Evolutionary conservation across 169 alveolate genomes (phyloP).

Genomic region (Perkinsus chesapeaki): DNA sequence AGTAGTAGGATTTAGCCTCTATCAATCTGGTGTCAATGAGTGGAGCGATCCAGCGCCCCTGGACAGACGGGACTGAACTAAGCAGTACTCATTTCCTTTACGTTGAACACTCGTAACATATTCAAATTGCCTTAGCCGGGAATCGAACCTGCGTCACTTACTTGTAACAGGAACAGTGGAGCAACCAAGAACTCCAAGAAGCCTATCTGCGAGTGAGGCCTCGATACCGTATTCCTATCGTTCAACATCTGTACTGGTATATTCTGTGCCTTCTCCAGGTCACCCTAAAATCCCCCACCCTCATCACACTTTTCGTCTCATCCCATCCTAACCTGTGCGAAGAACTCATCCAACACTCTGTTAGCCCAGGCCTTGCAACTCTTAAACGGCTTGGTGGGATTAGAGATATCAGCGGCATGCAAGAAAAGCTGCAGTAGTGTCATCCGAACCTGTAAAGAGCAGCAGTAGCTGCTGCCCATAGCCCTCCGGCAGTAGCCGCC

Average conservation of each 20-base stretch:
- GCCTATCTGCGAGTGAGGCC: constrained; percentile 61
- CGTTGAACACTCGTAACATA: no score
- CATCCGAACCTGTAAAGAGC: not conserved
- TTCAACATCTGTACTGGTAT: constrained; percentile 59
- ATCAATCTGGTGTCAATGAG: no score
- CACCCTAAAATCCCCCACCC: constrained; percentile 41
- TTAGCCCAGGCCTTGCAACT: constrained; percentile 59
- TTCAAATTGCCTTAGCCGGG: not conserved
- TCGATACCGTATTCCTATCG: constrained; percentile 56
- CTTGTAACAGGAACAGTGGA: constrained; percentile 36
- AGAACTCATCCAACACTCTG: constrained; percentile 60
- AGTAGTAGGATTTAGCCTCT: no score
- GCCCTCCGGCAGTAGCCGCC: not conserved
- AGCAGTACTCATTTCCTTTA: no score
- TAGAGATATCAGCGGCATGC: constrained; percentile 72
- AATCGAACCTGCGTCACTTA: not conserved
- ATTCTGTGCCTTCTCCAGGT: constrained; percentile 57
- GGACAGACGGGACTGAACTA: no score
- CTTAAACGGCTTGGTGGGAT: constrained; percentile 62
- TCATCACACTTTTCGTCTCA: not conserved
- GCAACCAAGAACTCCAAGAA: constrained; percentile 59
- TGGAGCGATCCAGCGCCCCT: no score
- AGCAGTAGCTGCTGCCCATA: not conserved
- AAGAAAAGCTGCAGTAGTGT: constrained; percentile 35
- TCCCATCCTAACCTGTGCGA: not conserved